Percentiles rank a stretch among this genome's conserved stretches.
These are phyloP conservation scores for Arachis monticola DNA, from an alignment of 331 rosid genomes.

Conservation along the genomic window DNA sequence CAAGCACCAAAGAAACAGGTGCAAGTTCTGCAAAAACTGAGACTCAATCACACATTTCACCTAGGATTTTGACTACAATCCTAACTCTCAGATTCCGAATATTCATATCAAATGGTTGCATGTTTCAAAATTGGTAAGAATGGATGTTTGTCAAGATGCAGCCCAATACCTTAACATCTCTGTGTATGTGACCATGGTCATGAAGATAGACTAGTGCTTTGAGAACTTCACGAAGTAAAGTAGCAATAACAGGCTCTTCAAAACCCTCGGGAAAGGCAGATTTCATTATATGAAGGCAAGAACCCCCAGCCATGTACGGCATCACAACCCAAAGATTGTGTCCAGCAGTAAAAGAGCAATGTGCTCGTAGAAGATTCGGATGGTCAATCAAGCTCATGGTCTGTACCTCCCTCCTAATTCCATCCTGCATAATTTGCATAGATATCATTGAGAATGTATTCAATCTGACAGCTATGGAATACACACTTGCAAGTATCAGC, in stretches of 20 bases:
- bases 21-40: conserved; percentile 15
- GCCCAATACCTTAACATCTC: conserved; percentile 89
- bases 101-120: conserved; percentile 29
- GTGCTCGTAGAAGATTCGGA: conserved; percentile 81
- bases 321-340: conserved; percentile 98
- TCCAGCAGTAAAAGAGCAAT: conserved; percentile 95
- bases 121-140: neutral
- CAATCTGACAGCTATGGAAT: conserved; percentile 17
- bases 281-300: conserved; percentile 98
- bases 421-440: conserved; percentile 72
- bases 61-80: conserved; percentile 25
- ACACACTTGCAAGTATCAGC: neutral
- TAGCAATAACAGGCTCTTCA: conserved; percentile 93
- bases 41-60: conserved; percentile 11
- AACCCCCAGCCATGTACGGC: conserved; percentile 99
- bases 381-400: conserved; percentile 89
- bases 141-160: conserved; percentile 4
- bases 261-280: conserved; percentile 81
- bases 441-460: conserved; percentile 17
- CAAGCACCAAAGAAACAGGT: conserved; percentile 39
- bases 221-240: conserved; percentile 89
- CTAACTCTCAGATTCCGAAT: conserved; percentile 14
- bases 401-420: conserved; percentile 91
- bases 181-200: conserved; percentile 93
- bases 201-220: conserved; percentile 96